Percentiles rank a stretch among this genome's conserved stretches.
Evolutionary conservation across 257 asterid genomes (phyloP).

Genomic region (Coffea eugenioides): DNA sequence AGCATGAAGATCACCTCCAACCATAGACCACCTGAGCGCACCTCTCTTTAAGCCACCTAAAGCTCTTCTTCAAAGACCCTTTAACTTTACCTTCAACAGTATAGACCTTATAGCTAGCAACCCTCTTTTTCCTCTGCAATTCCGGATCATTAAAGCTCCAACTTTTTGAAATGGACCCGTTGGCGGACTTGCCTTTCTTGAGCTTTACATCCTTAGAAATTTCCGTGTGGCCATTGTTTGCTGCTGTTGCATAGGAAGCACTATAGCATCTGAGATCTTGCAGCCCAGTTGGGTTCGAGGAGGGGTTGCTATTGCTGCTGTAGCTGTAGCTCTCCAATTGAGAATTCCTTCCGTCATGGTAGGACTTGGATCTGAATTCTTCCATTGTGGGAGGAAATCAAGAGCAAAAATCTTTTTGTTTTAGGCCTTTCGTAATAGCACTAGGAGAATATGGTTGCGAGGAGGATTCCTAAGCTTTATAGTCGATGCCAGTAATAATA

Average conservation of each 20-base stretch:
- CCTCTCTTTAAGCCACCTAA: constrained; percentile 67
- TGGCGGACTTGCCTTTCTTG: constrained; percentile 69
- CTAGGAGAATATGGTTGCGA: not conserved
- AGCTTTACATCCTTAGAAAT: constrained; percentile 51
- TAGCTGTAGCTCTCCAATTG: constrained; percentile 31
- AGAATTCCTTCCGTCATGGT: constrained; percentile 28
- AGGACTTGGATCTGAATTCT: constrained; percentile 52
- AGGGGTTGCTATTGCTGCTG: constrained; percentile 16
- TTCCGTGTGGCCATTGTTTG: constrained; percentile 35
- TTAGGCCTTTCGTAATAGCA: not conserved
- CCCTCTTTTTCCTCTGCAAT: constrained; percentile 81
- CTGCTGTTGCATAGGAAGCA: constrained; percentile 49
- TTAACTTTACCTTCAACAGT: constrained; percentile 73
- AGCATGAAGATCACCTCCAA: constrained; percentile 28
- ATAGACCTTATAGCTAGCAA: constrained; percentile 74
- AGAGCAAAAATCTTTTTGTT: not conserved
- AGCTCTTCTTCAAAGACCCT: constrained; percentile 68
- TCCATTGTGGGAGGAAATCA: constrained; percentile 33
- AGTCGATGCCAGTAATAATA: not conserved
- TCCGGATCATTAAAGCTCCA: constrained; percentile 72
- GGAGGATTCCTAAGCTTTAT: not conserved
- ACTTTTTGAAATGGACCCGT: constrained; percentile 41
- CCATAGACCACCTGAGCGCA: constrained; percentile 45
- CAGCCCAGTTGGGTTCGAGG: constrained; percentile 44
- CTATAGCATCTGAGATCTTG: constrained; percentile 80